A percentile compares a stretch with the other conserved stretches of the same genome.
phyloP scores from a whole-genome alignment of 2,329 filamentous ascomycete species.

The Samsoniella hepiali region DNA sequence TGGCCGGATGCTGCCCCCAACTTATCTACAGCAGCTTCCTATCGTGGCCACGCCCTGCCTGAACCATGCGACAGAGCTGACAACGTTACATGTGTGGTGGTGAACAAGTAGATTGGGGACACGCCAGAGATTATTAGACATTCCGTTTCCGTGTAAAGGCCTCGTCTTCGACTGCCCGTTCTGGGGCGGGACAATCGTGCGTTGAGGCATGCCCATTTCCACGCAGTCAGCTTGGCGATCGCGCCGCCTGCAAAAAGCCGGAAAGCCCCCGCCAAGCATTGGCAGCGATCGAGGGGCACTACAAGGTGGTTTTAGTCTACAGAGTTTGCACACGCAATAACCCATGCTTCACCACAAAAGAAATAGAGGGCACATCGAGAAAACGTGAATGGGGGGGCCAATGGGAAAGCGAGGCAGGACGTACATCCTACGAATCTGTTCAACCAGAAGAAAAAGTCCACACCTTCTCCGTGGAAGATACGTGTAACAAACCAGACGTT shows the following conservation, averaged over 20 bases:
- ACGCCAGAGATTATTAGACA: neutral
- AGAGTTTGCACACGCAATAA: too few species aligned
- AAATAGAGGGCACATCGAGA: too few species aligned
- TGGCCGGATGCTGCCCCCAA: neutral
- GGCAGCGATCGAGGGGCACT: too few species aligned
- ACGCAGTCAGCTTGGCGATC: too few species aligned
- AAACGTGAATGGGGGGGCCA: too few species aligned
- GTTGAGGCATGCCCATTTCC: neutral
- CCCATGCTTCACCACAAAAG: too few species aligned
- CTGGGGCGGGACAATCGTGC: neutral
- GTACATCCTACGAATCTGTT: too few species aligned
- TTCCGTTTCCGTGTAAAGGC: neutral
- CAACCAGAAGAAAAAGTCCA: too few species aligned
- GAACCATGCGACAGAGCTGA: neutral
- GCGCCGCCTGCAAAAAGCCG: too few species aligned
- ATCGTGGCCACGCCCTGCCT: neutral
- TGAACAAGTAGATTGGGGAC: neutral
- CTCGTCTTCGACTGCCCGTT: neutral
- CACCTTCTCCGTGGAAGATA: neutral
- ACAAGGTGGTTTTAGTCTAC: too few species aligned
- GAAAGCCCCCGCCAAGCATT: too few species aligned
- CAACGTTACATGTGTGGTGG: slow-evolving; percentile 15
- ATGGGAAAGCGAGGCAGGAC: too few species aligned
- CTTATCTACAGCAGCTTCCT: neutral
- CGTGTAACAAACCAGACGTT: slow-evolving; percentile 7